Conservation (phyloP, 2,329 filamentous ascomycete species). For the Fusarium buharicum region DNA sequence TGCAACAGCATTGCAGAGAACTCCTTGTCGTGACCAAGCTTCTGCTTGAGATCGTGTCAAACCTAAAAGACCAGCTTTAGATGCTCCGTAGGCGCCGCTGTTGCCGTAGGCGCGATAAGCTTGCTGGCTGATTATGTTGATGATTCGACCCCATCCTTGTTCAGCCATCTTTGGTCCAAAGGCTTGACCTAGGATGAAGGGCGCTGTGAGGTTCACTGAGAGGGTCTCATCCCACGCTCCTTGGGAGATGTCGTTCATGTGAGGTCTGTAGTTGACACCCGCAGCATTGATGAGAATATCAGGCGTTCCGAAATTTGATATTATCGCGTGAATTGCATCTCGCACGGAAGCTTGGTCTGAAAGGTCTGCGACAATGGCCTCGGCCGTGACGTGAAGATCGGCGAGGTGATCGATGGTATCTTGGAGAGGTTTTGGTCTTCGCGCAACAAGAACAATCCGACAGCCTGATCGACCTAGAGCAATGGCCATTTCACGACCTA, state of each 20-base stretch:
- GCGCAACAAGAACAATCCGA: conserved; percentile 47
- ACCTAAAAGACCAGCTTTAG: conserved; percentile 47
- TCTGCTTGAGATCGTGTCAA: conserved; percentile 51
- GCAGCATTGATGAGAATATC: conserved; percentile 51
- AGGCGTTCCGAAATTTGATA: conserved; percentile 38
- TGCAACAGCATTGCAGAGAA: conserved; percentile 50
- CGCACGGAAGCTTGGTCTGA: conserved; percentile 29
- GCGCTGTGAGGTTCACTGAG: conserved; percentile 49
- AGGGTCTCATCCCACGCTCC: conserved; percentile 48
- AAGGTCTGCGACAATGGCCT: conserved; percentile 34
- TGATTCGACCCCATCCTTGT: conserved; percentile 48
- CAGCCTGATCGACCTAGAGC: conserved; percentile 48
- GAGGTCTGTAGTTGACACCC: conserved; percentile 46
- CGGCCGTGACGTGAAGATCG: conserved; percentile 41
- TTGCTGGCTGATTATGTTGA: conserved; percentile 50
- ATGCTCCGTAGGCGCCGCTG: conserved; percentile 50
- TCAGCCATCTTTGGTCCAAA: conserved; percentile 49
- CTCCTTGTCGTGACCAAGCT: conserved; percentile 49
- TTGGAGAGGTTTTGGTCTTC: conserved; percentile 39
- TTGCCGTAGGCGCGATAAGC: conserved; percentile 48
- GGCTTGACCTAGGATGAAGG: conserved; percentile 47
- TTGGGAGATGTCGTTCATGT: conserved; percentile 45
- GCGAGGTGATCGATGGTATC: conserved; percentile 42
- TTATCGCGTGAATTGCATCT: conserved; percentile 35
- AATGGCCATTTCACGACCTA: conserved; percentile 48